A percentile compares a stretch with the other conserved stretches of the same genome.
phyloP scores from a whole-genome alignment of 208 protist species.

The Novymonas esmeraldas region DNA sequence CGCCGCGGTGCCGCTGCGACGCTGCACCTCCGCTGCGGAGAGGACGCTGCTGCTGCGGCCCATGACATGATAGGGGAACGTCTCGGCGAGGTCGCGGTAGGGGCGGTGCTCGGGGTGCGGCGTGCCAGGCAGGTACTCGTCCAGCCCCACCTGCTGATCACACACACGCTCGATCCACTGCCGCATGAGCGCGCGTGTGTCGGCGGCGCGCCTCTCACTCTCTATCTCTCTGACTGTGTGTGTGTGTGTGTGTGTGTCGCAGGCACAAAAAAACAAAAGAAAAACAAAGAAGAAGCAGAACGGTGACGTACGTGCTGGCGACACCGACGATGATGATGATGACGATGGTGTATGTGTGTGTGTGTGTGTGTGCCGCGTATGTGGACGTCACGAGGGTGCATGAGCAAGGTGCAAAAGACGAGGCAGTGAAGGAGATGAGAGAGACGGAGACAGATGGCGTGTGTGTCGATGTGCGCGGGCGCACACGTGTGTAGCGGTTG shows the following conservation, averaged over 20 bases:
- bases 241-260: background rate
- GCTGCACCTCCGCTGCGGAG: constrained; percentile 6
- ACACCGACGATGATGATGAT: too few relatives aligned
- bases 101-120: constrained; percentile 13
- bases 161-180: constrained; percentile 20
- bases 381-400: too few relatives aligned
- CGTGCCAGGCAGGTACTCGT: constrained; percentile 66
- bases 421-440: background rate
- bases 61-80: constrained; percentile 47
- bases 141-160: constrained; percentile 48
- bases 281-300: background rate
- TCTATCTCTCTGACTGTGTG: background rate
- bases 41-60: constrained; percentile 23
- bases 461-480: too few relatives aligned
- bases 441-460: background rate
- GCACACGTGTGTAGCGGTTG: too few relatives aligned
- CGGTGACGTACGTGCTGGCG: too few relatives aligned
- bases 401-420: background rate
- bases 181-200: constrained; percentile 11
- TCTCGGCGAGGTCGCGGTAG: constrained; percentile 16
- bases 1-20: background rate
- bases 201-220: background rate
- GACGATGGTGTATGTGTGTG: background rate
- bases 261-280: background rate
- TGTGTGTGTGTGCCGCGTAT: constrained; percentile 15